Base-by-base conservation (phyloP, 352 stramenopile genomes). In the Phytopythium vexans region DNA sequence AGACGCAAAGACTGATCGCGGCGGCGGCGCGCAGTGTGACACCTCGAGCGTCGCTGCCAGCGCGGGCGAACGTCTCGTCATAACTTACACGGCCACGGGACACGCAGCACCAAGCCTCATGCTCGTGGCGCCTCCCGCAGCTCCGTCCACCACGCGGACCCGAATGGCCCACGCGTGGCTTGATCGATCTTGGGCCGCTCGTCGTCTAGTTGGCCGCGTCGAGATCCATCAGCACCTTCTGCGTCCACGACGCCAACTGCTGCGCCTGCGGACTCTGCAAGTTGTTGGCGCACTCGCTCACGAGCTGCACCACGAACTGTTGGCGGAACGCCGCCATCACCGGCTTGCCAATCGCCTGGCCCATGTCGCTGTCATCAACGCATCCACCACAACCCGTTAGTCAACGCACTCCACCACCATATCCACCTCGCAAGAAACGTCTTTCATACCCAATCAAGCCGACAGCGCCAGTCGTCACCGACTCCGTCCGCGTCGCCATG, bases 381-480 rank as follows among this genome's bases (percentile, higher is more conserved):
- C 9, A 66, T 41, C 52, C 21, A 60, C 12, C 38, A 21, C 36
- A 58, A 38, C 11, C 49, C 15, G 40, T 64, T 64, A 62, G 48
- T 46, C 47, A 40, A 62, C 6, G 34, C 10, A 46, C 11, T 10
- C 31, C 16, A 15, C 5, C 44, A 64, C 16, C 15, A 4, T 2
- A 53, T 4, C 12, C 4, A 21, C 2, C 8, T 15, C 51, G 59
- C 16, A 36, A 43, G 44, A 31, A 55, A 6, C 57, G 15, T n/a
- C 50, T 48, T 21, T 72, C 76, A 53, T 77, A 94, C 83, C 88
- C 88, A 75, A 96, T 85, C 45, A 96, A 58, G 15, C 92, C 92
- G 27, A 97, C 88, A 15, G 92, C 89, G 39, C 90, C 90, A 45
- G 79, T 93, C n/a, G 97, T 88, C 52, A 98, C 93, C 55, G 81